A percentile compares a stretch with the other conserved stretches of the same genome.
phyloP scores from a whole-genome alignment of 2,329 filamentous ascomycete species.

The Fusarium robinianum region DNA sequence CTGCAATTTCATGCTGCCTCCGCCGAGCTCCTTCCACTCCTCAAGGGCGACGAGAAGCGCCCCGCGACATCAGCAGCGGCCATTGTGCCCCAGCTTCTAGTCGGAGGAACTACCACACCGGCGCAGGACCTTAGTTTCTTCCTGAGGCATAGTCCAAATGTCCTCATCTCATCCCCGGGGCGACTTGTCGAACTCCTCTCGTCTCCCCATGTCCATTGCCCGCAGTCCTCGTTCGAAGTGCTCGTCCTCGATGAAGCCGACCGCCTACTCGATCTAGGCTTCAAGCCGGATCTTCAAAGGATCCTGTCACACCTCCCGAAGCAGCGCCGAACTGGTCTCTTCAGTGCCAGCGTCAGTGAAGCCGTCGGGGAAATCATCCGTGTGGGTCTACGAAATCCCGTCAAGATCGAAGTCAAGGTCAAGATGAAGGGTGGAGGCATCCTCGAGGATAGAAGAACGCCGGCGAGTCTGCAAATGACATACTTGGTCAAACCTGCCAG shows the following conservation, averaged over 20 bases:
- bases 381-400: slow-evolving; percentile 89
- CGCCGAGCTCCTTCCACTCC: slow-evolving; percentile 63
- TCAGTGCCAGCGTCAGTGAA: slow-evolving; percentile 94
- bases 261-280: slow-evolving; percentile 87
- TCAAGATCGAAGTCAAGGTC: slow-evolving; percentile 93
- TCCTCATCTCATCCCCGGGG: slow-evolving; percentile 89
- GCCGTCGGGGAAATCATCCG: slow-evolving; percentile 91
- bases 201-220: slow-evolving; percentile 84
- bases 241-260: slow-evolving; percentile 96
- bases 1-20: slow-evolving; percentile 84
- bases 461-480: slow-evolving; percentile 89
- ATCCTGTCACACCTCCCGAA: slow-evolving; percentile 87
- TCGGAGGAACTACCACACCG: slow-evolving; percentile 78
- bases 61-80: slow-evolving; percentile 51
- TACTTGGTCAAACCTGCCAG: slow-evolving; percentile 77
- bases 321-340: slow-evolving; percentile 88
- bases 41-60: slow-evolving; percentile 61
- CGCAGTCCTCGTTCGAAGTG: slow-evolving; percentile 87
- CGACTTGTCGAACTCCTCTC: slow-evolving; percentile 84
- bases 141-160: slow-evolving; percentile 80
- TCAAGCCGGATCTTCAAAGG: slow-evolving; percentile 86
- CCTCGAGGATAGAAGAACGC: slow-evolving; percentile 81
- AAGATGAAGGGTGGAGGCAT: slow-evolving; percentile 69
- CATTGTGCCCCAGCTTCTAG: slow-evolving; percentile 84
- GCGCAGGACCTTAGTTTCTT: slow-evolving; percentile 88